phyloP scores from a whole-genome alignment of 441 rosid species.

The Macaranga tanarius region DNA sequence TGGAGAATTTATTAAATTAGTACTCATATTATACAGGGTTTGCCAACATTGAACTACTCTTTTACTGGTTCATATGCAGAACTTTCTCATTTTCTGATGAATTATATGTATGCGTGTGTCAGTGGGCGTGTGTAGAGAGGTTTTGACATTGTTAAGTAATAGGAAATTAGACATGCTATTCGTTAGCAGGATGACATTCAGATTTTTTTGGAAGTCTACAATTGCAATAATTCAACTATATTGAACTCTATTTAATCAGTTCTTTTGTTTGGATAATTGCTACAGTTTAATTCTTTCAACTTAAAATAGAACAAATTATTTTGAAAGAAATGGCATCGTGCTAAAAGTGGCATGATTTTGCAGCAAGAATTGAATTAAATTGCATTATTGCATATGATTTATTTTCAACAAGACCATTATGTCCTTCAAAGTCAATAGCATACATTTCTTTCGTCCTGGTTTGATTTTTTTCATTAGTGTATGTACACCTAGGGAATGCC shows the following conservation, averaged over 20 bases:
- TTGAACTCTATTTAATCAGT: too few species aligned
- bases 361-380: too few species aligned
- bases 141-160: not conserved
- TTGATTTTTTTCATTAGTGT: not conserved
- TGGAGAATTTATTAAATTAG: not conserved
- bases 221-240: too few species aligned
- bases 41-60: not conserved
- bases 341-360: too few species aligned
- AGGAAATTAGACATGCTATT: not conserved
- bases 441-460: not conserved
- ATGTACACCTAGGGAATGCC: slow-evolving; percentile 5
- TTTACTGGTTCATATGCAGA: not conserved
- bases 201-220: too few species aligned
- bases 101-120: too few species aligned
- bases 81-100: not conserved
- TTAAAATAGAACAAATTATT: too few species aligned
- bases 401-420: not conserved
- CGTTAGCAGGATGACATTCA: not conserved
- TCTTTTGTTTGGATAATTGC: too few species aligned
- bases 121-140: not conserved
- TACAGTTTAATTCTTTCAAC: too few species aligned
- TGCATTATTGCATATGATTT: too few species aligned
- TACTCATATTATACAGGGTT: not conserved
- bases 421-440: not conserved
- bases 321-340: too few species aligned